Base-by-base conservation (phyloP, 768 basidiomycete genomes). In the Tulasnella sp. region DNA sequence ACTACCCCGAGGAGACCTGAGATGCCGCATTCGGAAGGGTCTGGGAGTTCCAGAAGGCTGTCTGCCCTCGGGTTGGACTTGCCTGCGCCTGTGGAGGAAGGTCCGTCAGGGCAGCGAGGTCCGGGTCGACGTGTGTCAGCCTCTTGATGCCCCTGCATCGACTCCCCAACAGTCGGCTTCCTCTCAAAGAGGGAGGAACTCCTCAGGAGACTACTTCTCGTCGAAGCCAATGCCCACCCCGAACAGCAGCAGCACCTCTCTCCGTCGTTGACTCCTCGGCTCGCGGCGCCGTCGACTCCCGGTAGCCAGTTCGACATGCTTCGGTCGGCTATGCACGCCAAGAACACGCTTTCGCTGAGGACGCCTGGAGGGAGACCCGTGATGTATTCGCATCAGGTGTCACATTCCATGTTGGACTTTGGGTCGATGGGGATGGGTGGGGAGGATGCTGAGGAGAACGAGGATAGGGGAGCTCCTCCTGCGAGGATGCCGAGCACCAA, bases 321-420 rank as follows among this genome's bases (percentile, higher is more conserved):
- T 14, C 52, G 52, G 22, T 11, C n/a, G 22, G 52, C 29, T 6
- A 26, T 59, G 3, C 52, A 59, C 9, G 52, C 26, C 52, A 59
- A 59, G 52, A 22, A 59, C 22, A 8, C 52, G 52, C 52, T 59
- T 29, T 26, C 62, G 22, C 40, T 62, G 4, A n/a, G 63, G 14
- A 72, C 59, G 3, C 63, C 71, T 19, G 59, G 62, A 3, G 63
- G 71, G 26, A 69, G 72, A 14, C 72, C 72, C 6, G 35, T 35
- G 22, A 37, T 73, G 72, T 73, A 69, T n/a, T 26, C 22, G 1
- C 52, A 35, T n/a, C 72, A 73, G 32, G 65, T 39, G 12, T 67
- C 65, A 2, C 64, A 73, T 14, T 72, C 69, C 42, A 73, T 73
- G 72, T 22, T 73, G 36, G 72, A 73, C 59, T 52, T 73, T 41